A percentile compares a stretch with the other conserved stretches of the same genome.
phyloP scores from a whole-genome alignment of 2,329 filamentous ascomycete genomes.

The Calcarisporium arbuscula region DNA sequence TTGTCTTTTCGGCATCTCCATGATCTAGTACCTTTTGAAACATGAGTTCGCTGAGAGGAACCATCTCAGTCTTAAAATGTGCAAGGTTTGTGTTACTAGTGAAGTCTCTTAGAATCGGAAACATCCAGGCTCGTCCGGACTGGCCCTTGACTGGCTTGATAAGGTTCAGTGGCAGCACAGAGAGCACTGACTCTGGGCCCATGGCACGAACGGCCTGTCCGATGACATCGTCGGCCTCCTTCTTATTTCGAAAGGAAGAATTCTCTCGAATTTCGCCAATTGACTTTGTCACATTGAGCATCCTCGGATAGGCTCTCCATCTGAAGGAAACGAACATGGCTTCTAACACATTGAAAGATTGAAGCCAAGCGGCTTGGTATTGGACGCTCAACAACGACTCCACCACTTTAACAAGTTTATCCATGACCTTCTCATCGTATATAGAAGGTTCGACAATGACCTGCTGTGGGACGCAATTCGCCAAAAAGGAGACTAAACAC shows the following conservation, averaged over 20 bases:
- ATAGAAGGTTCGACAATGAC: conserved; percentile 84
- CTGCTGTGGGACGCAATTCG: conserved; percentile 77
- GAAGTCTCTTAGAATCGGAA: conserved; percentile 84
- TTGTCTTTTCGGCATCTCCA: conserved; percentile 76
- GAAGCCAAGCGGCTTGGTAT: conserved; percentile 90
- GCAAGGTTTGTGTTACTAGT: conserved; percentile 80
- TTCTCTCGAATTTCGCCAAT: conserved; percentile 85
- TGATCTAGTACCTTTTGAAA: conserved; percentile 85
- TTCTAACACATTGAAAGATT: conserved; percentile 83
- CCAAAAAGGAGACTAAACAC: conserved; percentile 87
- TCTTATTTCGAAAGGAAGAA: conserved; percentile 86
- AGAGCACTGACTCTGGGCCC: conserved; percentile 78
- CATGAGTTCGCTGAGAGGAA: conserved; percentile 83
- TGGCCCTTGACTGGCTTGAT: conserved; percentile 69
- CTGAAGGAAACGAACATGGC: conserved; percentile 81
- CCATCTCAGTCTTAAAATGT: conserved; percentile 80
- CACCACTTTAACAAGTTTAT: conserved; percentile 69
- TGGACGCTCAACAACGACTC: conserved; percentile 77
- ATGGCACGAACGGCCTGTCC: conserved; percentile 83
- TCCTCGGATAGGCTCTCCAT: conserved; percentile 76
- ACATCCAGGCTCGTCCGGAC: conserved; percentile 85
- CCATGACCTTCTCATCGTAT: conserved; percentile 84
- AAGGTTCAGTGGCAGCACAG: conserved; percentile 80
- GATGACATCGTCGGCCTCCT: conserved; percentile 86
- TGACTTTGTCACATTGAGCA: conserved; percentile 67